These are phyloP conservation scores for Saksenaea oblongispora DNA, from an alignment of 371 early-diverging fungal genomes.

Conservation along the genomic window DNA sequence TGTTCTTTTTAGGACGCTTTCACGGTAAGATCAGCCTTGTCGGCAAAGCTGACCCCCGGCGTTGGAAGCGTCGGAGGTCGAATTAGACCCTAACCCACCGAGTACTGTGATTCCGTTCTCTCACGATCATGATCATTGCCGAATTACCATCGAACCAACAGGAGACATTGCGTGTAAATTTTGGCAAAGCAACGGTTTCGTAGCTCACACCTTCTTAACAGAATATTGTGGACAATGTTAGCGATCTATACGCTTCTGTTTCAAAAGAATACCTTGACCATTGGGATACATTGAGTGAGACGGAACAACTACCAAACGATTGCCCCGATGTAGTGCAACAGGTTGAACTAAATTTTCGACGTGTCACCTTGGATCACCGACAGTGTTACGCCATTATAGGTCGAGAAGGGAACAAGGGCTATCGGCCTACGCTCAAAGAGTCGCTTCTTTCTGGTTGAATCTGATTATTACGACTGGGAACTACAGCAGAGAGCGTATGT, in stretches of 20 bases:
- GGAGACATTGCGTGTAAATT: neutral
- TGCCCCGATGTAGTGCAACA: constrained; percentile 23
- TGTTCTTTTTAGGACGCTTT: no score
- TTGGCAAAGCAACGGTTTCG: neutral
- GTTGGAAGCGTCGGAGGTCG: no score
- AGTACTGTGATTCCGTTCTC: neutral
- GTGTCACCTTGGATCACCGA: neutral
- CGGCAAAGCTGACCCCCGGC: no score
- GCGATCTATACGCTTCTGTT: constrained; percentile 19
- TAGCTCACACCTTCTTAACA: neutral
- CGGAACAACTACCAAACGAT: constrained; percentile 9
- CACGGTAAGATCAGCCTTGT: no score
- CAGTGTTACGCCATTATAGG: constrained; percentile 23
- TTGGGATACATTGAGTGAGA: constrained; percentile 21
- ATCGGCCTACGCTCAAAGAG: constrained; percentile 28
- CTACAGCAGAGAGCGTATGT: constrained; percentile 66
- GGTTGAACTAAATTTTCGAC: neutral
- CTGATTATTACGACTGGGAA: constrained; percentile 78
- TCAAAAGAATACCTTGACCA: constrained; percentile 21
- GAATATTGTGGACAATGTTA: constrained; percentile 25
- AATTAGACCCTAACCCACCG: no score
- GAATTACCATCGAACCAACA: neutral
- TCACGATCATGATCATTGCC: neutral
- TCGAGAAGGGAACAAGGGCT: constrained; percentile 23
- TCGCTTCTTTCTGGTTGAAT: constrained; percentile 59